These are phyloP conservation scores for Ceratocystis alfenasii DNA, from an alignment of 2,329 filamentous ascomycete genomes.

Conservation along the genomic window DNA sequence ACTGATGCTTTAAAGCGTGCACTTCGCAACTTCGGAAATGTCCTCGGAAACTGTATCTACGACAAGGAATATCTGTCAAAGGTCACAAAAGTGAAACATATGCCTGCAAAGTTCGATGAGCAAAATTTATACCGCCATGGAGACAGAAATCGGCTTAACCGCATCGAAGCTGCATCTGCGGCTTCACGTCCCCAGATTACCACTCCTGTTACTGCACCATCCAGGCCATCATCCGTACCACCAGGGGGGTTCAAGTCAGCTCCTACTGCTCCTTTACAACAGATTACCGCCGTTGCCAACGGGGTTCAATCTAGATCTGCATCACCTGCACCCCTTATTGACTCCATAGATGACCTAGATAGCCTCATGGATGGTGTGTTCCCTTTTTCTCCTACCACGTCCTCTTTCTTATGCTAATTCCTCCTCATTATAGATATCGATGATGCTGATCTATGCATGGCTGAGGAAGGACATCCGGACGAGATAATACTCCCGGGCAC, in stretches of 20 bases:
- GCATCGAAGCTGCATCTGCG: not conserved
- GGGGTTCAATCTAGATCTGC: conserved; percentile 10
- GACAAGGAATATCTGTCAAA: conserved; percentile 87
- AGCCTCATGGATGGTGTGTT: conserved; percentile 26
- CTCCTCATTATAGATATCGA: conserved; percentile 48
- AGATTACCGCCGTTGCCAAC: conserved; percentile 28
- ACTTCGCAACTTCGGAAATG: conserved; percentile 84
- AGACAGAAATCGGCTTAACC: conserved; percentile 33
- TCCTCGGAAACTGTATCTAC: conserved; percentile 96
- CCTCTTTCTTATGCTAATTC: not conserved
- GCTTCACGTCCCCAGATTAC: not conserved
- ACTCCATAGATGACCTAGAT: conserved; percentile 23
- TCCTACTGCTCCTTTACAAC: conserved; percentile 24
- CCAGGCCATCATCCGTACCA: not conserved
- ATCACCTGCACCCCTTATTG: conserved; percentile 18
- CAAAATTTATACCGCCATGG: conserved; percentile 70
- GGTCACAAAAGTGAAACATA: conserved; percentile 78
- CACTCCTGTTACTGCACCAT: not conserved
- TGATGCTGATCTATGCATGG: conserved; percentile 61
- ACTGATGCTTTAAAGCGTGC: conserved; percentile 89
- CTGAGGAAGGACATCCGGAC: conserved; percentile 60
- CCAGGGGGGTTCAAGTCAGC: conserved; percentile 2
- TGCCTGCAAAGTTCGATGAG: conserved; percentile 60
- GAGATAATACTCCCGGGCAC: conserved; percentile 49
- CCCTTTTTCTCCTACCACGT: not conserved